Evolutionary conservation across 2,329 filamentous ascomycete genomes (phyloP).

Genomic region (Cercospora berteroae): DNA sequence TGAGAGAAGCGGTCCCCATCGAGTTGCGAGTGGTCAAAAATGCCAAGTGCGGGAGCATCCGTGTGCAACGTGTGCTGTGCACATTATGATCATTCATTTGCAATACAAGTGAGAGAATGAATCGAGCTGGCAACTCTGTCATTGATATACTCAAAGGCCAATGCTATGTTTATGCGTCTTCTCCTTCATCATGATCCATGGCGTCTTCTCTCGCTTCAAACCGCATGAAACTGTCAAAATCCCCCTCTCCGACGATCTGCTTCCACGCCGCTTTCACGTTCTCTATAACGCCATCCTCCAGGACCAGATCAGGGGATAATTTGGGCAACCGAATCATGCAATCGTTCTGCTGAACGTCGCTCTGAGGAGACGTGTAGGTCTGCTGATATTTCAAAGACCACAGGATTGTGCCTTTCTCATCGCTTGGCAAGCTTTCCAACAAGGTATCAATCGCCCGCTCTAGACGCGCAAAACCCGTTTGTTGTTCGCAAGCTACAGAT

Average conservation of each 20-base stretch:
- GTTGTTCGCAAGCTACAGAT: constrained; percentile 44
- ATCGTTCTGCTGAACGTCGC: constrained; percentile 31
- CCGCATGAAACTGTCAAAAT: constrained; percentile 63
- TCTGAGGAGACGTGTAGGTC: constrained; percentile 32
- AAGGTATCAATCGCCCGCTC: constrained; percentile 46
- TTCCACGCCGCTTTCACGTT: constrained; percentile 70
- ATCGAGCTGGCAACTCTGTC: neutral
- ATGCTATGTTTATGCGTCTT: neutral
- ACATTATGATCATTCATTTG: neutral
- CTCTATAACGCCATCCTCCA: constrained; percentile 69
- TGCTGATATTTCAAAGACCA: constrained; percentile 58
- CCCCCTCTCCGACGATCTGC: constrained; percentile 55
- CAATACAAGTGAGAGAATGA: neutral
- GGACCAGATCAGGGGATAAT: constrained; percentile 63
- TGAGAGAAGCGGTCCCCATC: neutral
- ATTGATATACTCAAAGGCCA: neutral
- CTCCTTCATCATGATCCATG: constrained; percentile 18
- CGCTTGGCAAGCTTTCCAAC: constrained; percentile 39
- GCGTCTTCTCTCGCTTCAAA: constrained; percentile 60
- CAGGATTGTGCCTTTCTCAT: constrained; percentile 43
- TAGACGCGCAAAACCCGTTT: constrained; percentile 39
- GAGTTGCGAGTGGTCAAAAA: neutral
- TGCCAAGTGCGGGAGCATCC: neutral
- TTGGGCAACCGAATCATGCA: constrained; percentile 49
- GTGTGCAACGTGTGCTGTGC: neutral